phyloP scores from a whole-genome alignment of 371 early-diverging fungal species.

The Lichtheimia ornata region DNA sequence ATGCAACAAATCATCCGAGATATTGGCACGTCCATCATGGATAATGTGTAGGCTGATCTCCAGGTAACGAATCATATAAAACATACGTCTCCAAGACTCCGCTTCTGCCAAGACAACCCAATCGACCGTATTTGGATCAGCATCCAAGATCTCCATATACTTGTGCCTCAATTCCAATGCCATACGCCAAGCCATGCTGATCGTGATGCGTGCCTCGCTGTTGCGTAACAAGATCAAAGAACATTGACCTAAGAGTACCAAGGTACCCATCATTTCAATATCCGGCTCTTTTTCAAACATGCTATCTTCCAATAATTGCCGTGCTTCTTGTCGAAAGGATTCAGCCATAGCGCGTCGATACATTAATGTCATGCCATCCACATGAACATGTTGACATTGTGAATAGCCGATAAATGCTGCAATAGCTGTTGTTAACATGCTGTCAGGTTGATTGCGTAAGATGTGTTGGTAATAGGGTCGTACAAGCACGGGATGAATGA shows the following conservation, averaged over 20 bases:
- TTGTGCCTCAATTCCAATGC: constrained; percentile 25
- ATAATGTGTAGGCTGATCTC: constrained; percentile 30
- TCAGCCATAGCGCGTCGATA: constrained; percentile 27
- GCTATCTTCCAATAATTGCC: constrained; percentile 23
- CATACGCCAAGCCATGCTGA: constrained; percentile 42
- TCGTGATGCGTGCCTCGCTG: constrained; percentile 35
- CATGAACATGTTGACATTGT: constrained; percentile 30
- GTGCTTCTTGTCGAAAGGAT: constrained; percentile 29
- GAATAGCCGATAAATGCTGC: constrained; percentile 29
- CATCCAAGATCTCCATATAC: constrained; percentile 15
- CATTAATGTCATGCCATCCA: constrained; percentile 7
- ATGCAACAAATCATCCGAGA: constrained; percentile 26
- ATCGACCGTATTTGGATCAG: constrained; percentile 7
- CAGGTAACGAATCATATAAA: constrained; percentile 32
- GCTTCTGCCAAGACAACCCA: constrained; percentile 19
- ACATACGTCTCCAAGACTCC: constrained; percentile 44
- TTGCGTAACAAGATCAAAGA: constrained; percentile 27
- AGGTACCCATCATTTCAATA: constrained; percentile 23
- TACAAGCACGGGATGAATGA: constrained; percentile 23
- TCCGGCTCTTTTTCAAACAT: constrained; percentile 39
- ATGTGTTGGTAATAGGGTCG: constrained; percentile 25
- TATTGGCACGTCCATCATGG: constrained; percentile 27
- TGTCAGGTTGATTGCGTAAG: constrained; percentile 20
- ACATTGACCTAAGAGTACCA: constrained; percentile 27
- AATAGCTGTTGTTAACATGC: constrained; percentile 30